Base-by-base conservation (phyloP, 306 rosid genomes). In the Ochetophila trinervis region DNA sequence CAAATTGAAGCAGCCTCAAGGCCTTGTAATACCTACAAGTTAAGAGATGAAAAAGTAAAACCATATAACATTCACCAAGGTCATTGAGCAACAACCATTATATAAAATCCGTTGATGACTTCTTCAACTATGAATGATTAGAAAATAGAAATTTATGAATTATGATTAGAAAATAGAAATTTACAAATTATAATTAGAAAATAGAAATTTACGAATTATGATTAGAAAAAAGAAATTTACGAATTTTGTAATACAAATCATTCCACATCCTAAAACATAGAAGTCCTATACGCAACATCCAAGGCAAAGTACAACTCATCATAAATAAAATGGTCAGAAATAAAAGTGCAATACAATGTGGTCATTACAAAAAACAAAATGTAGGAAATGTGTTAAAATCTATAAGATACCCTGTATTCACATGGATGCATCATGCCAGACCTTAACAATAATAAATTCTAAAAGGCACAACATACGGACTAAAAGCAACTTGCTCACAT, bases 1-100 rank as follows among this genome's bases (percentile, higher is more conserved):
- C 99, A 86, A 80, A 66, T 77, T 49, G 95, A 57, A 58, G 91
- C 97, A 48, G 87, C 80, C 58, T 93, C 97, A 51, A 93, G 87
- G 66, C 99, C 99, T 12, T 73, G 77, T 75, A 88, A 74, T 64
- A 93, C 99, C 99, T 93, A 64, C 20, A 3, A 35, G 36, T 16
- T 50, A 50, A 50, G 21, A 50, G 54, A 50, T 17, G 19, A 50
- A 50, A 5, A 50, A 4, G 32, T 57, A 40, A 57, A 57, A 57
- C 40, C 5, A 21, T 57, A 32, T 1, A 19, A 4, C 2, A 40
- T 57, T 40, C 65, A 5, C 49, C 5, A 36, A 60, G 37, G 27
- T 5, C 7, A 56, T 18, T 27, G 32, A 27, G 4, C 4, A 27
- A 27, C 32, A 27, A 27, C 32, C 32, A 27, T 27, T 27, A 27